A percentile compares a stretch with the other conserved stretches of the same genome.
Conservation (phyloP, 495 filamentous ascomycete genomes). For the Tetracladium setigerum region DNA sequence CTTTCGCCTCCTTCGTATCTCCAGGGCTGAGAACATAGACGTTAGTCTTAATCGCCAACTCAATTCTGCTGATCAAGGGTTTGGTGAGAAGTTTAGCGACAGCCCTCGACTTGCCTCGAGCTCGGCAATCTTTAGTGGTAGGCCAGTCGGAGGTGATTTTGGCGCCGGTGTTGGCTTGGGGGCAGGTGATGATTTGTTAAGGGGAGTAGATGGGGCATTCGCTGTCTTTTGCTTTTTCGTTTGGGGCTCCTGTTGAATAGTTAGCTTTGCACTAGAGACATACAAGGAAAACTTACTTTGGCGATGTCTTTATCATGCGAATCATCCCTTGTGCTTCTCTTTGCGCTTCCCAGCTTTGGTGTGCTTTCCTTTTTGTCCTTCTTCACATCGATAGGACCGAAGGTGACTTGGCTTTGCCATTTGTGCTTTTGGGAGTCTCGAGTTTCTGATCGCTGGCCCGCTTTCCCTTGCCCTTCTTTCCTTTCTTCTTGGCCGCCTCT, state of each 20-base stretch:
- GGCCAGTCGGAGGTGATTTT: slow-evolving; percentile 14
- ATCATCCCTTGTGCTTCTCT: slow-evolving; percentile 40
- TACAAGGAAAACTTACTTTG: slow-evolving; percentile 27
- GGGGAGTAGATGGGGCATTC: too few species aligned
- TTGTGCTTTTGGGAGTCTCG: slow-evolving; percentile 18
- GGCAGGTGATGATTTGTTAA: slow-evolving; percentile 42
- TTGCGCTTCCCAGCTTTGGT: slow-evolving; percentile 29
- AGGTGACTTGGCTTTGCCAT: slow-evolving; percentile 30
- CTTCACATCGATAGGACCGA: slow-evolving; percentile 20
- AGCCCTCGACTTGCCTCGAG: slow-evolving; percentile 34
- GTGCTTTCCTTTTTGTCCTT: slow-evolving; percentile 33
- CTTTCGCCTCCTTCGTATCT: slow-evolving; percentile 27
- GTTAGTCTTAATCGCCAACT: slow-evolving; percentile 34
- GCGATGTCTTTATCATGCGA: slow-evolving; percentile 30
- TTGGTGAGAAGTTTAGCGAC: slow-evolving; percentile 36
- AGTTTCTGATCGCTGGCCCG: slow-evolving; percentile 42
- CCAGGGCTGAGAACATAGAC: slow-evolving; percentile 27
- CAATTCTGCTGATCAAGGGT: slow-evolving; percentile 31
- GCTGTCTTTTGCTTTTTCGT: slow-evolving; percentile 27
- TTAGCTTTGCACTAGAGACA: slow-evolving; percentile 6
- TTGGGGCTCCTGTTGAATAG: slow-evolving; percentile 25
- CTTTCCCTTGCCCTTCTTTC: slow-evolving; percentile 44
- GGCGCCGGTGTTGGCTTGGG: slow-evolving; percentile 24
- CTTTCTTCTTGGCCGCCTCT: slow-evolving; percentile 31
- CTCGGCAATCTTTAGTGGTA: slow-evolving; percentile 26